Evolutionary conservation across 2,329 filamentous ascomycete genomes (phyloP), one percentile per base, ranked within the genome.

Genomic region (Aspergillus tanneri): DNA sequence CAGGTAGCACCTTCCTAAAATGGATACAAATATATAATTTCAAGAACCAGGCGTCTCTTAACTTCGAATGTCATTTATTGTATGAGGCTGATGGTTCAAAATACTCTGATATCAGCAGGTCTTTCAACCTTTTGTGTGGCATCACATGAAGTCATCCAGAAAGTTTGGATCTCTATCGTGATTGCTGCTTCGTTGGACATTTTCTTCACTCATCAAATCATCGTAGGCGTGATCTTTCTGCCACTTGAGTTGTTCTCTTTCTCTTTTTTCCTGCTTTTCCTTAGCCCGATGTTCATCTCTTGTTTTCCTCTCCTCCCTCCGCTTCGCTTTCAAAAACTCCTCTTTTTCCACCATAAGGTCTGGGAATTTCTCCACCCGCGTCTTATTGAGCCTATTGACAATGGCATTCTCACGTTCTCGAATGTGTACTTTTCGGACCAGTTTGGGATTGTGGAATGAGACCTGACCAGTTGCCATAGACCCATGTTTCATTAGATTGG

Each of bases 181-280:
- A 70, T 99, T 99, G 73, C 86, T 96, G 46, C 84, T 83, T 18
- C 70, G 73, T 35, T 83, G 83, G 74, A 95, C 79, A 60, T 87
- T 86, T 49, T 96, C 88, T 45, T 95, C 90, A 4, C 81, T 83
- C 69, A 96, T 90, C 45, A 96, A 72, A 38, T 96, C 90, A 66
- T 97, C 93, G 69, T 99, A 99, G 2, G 91, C 92, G 72, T 99
- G 92, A n/a, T 96, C 90, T 72, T 93, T 93, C 71, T 95, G 89
- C 79, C 85, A 95, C 70, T 95, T 95, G 72, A 92, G 82, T 71
- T 95, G 86, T 70, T 89, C 87, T 56, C 89, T 81, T 74, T 96
- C 89, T 69, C 90, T 86, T 41, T 65, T 69, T 53, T 75, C 72
- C 47, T 65, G 64, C 54, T 73, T 72, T 32, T 76, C 72, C 41